Evolutionary conservation across 306 rosid species (phyloP).

Genomic region (Acmispon strigosus): DNA sequence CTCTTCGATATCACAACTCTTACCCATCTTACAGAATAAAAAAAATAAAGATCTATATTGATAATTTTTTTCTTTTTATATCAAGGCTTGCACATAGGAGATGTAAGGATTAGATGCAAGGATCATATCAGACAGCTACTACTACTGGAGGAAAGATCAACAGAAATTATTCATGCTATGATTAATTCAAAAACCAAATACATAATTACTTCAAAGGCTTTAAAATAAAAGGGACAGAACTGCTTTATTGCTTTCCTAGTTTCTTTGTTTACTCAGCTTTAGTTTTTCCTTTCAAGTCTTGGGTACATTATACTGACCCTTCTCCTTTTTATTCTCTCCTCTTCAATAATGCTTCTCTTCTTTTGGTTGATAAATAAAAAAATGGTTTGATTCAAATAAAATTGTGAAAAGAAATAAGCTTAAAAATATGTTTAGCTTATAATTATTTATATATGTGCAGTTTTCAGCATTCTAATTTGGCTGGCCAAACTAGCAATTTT

Average conservation of each 20-base stretch:
- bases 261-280: background rate
- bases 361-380: too few species aligned
- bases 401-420: too few species aligned
- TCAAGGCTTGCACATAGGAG: background rate
- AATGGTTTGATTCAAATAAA: background rate
- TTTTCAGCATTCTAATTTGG: too few species aligned
- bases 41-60: background rate
- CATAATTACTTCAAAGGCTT: background rate
- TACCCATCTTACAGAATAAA: background rate
- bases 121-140: background rate
- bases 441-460: too few species aligned
- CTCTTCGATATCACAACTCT: background rate
- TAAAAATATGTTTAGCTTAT: too few species aligned
- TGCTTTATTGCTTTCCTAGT: background rate
- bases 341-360: background rate
- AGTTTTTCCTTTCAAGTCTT: background rate
- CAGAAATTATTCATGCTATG: background rate
- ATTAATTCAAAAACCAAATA: background rate
- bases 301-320: background rate
- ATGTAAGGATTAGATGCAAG: background rate
- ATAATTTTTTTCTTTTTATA: background rate
- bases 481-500: too few species aligned
- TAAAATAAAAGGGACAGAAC: background rate
- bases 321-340: background rate
- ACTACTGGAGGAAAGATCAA: background rate